Base-by-base conservation (phyloP, 2,329 filamentous ascomycete genomes). In the Pseudogymnoascus sp. region DNA sequence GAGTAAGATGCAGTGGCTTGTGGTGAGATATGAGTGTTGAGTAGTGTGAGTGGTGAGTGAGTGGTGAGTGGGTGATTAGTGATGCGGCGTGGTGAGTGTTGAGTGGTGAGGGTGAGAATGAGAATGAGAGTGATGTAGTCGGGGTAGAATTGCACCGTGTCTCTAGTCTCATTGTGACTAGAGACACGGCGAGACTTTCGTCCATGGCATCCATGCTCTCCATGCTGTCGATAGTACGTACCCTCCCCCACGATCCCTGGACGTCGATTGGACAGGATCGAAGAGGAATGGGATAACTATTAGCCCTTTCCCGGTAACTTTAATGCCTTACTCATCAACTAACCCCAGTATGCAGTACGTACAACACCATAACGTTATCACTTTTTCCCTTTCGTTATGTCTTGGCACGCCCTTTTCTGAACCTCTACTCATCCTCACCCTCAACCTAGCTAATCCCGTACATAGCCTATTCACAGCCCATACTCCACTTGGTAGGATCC, bases 321-420 rank as follows among this genome's bases (percentile, higher is more conserved):
- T n/a, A 6, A 7, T 34, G 46, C 12, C 44, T 56, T n/a, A 56
- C n/a, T 56, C 28, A 56, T 56, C 50, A 16, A 34, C 8, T 31
- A 12, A 14, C 14, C 2, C n/a, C n/a, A 0, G 8, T 7, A 23
- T 10, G 1, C 21, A 8, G 12, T 50, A 50, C 14, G 23, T 53
- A 53, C 46, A 53, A 31, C 50, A 56, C 50, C 50, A 34, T 56
- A 56, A 56, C 50, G 50, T 56, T 56, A 53, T 53, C 44, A 53
- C n/a, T 53, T 25, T 53, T 53, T 25, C 5, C 12, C 16, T 21
- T 16, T 31, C 23, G 14, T 53, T 53, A 56, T 56, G 50, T 34
- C 50, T 56, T 56, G 50, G 50, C 50, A 34, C n/a, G 50, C 46
- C 14, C 44, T 28, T 28, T 25, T 16, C 44, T 25, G 5, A 6